Base-by-base conservation (phyloP, 805 yeast species). In the Wickerhamomyces subpelliculosus region DNA sequence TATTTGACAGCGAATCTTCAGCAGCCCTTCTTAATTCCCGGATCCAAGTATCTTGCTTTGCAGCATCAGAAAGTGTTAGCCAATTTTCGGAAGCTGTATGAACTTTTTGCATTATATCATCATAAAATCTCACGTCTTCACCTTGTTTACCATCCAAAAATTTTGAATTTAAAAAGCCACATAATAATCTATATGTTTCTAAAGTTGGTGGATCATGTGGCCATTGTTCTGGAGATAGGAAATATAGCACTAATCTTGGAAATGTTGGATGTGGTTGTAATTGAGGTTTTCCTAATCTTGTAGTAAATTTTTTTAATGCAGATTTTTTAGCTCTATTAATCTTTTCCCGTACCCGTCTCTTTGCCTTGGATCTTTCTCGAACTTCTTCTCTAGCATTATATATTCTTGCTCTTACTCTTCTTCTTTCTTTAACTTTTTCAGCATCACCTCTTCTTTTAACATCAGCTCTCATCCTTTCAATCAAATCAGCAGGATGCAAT, bases 381-480 rank as follows among this genome's bases (percentile, higher is more conserved):
- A 75, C 80, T 20, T 67, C 67, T 25, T 64, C 67, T 33, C 76
- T 57, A 13, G 72, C 49, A 45, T 72, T 69, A 49, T 75, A 72
- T 32, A 60, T 57, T 42, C 58, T 61, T 0, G 78, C 67, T 14
- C 70, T 54, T 29, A 52, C 42, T 16, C 61, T 55, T 27, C 76
- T 49, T 25, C 77, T 52, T 5, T 62, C 62, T 36, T 54, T 61
- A 14, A 70, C 61, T 31, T 56, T 64, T 9, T 55, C 68, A 1
- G 66, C 58, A 42, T 73, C 70, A 12, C 78, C 78, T 8, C 79
- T 54, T 29, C 80, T 60, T 31, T 70, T 70, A 20, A 76, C 81
- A 32, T 69, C 64, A 0, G 67, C 61, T 23, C 82, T 51, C 29
- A 76, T 45, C 35, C 48, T 50, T 12, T 67, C 71, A 13, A 78